Evolutionary conservation across 2,329 filamentous ascomycete genomes (phyloP), one percentile per base, ranked within the genome.

Genomic region (Trichoderma afroharzianum): DNA sequence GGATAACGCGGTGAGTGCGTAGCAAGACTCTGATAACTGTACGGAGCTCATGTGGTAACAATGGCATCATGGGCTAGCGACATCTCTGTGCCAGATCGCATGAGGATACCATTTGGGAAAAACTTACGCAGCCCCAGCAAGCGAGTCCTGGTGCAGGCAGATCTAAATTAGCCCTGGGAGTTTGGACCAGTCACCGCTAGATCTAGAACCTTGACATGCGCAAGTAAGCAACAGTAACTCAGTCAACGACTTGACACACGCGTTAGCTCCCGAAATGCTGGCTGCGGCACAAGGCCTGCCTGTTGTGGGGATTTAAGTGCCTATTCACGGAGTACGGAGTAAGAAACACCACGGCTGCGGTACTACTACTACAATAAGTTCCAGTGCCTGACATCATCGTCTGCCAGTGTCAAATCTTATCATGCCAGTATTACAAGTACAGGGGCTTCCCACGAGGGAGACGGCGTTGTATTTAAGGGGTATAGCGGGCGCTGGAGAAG

Each of bases 141-240:
- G 84, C 84, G 1, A 87, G 74, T 0, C 86, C 87, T 79, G 83
- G 88, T 2, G 88, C 80, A 75, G 88, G 88, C 0, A 85, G 81
- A 0, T 87, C 88, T 0, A 86, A 76, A 74, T 89, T 89, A 24
- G 80, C 81, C 4, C 87, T 87, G 73, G 83, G 83, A 87, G 77
- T 90, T 90, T 8, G 87, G 87, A 0, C 88, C 88, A 0, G 85
- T 81, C 4, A 89, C 76, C 24, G 89, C 81, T 3, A 89, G 81
- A 68, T 90, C 87, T 0, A 86, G 85, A 2, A 81, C 81, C n/a
- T 77, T 80, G 75, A 86, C 83, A 75, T 84, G 80, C 39, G 39
- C 39, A 47, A n/a, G 62, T 63, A 63, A 63, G 62, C 62, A 63
- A 12, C 39, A 63, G 62, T 63, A 62, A 33, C 32, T 39, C 57